A percentile compares a stretch with the other conserved stretches of the same genome.
phyloP scores from a whole-genome alignment of 1,284 basidiomycete genomes.

The Schizopora paradoxa region DNA sequence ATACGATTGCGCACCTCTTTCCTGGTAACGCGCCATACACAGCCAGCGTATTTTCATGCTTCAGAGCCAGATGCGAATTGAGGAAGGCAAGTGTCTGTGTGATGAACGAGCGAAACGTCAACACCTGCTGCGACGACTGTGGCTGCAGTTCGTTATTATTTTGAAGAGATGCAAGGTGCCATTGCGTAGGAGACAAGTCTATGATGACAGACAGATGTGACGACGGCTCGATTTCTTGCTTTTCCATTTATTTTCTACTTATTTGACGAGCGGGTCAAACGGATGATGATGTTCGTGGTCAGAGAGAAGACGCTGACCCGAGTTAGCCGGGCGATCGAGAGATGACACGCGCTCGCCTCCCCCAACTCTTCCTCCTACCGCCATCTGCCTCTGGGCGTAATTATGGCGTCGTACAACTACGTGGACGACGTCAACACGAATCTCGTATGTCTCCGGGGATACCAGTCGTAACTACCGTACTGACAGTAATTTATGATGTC shows the following conservation, averaged over 20 bases:
- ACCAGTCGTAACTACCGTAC: neutral
- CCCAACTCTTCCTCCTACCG: neutral
- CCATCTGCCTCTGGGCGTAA: neutral
- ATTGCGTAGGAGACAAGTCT: constrained; percentile 79
- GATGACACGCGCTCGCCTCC: too few species aligned
- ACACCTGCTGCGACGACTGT: constrained; percentile 43
- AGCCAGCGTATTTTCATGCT: constrained; percentile 88
- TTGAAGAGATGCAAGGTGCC: constrained; percentile 58
- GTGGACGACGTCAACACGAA: constrained; percentile 26
- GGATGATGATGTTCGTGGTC: neutral
- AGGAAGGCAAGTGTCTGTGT: constrained; percentile 84
- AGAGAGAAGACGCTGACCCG: neutral
- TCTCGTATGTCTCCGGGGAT: constrained; percentile 21
- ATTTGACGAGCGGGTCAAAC: neutral
- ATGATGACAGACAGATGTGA: constrained; percentile 78
- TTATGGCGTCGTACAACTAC: constrained; percentile 19
- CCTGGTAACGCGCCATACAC: constrained; percentile 87
- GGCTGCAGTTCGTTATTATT: too few species aligned
- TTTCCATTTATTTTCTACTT: neutral
- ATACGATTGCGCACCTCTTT: constrained; percentile 52
- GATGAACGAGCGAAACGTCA: constrained; percentile 65
- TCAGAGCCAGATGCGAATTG: constrained; percentile 87
- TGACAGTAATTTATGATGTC: constrained; percentile 1
- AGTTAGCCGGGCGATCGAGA: neutral
- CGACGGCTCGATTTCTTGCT: constrained; percentile 22